Evolutionary conservation across 2,329 filamentous ascomycete genomes (phyloP).

Genomic region (Cordyceps tenuipes): DNA sequence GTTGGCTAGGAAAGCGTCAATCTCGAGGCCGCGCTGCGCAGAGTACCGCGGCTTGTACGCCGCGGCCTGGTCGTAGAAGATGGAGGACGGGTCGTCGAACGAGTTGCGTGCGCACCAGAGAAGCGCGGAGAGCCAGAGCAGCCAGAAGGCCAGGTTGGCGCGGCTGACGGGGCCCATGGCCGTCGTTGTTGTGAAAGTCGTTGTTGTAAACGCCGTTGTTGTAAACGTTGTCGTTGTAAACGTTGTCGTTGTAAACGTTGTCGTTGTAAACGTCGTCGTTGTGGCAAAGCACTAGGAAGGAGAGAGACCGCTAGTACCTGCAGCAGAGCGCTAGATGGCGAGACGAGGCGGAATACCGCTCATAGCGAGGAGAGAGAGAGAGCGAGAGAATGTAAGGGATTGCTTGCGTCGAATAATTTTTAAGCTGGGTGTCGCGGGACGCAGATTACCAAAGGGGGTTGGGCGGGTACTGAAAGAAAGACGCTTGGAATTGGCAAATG

Average conservation of each 20-base stretch:
- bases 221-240: no score
- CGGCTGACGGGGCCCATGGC: constrained; percentile 8
- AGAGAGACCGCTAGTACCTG: neutral
- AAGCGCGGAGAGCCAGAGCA: constrained; percentile 21
- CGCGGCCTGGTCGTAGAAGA: constrained; percentile 23
- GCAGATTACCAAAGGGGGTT: neutral
- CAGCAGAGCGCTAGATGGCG: neutral
- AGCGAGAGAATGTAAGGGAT: no score
- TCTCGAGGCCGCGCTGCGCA: constrained; percentile 18
- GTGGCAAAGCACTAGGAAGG: no score
- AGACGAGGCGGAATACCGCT: neutral
- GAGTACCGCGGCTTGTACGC: constrained; percentile 24
- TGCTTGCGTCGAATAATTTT: no score
- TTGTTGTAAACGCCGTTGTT: no score
- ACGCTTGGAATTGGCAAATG: neutral
- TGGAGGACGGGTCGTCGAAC: constrained; percentile 27
- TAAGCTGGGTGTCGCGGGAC: no score
- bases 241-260: no score
- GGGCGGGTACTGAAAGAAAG: neutral
- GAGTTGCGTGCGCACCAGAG: constrained; percentile 23
- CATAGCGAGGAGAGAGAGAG: neutral
- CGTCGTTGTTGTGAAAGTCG: neutral
- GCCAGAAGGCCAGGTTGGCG: constrained; percentile 25
- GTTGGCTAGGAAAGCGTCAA: constrained; percentile 18
- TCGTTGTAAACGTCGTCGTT: no score